Evolutionary conservation across 1,139 yeast genomes (phyloP).

Genomic region (Hanseniaspora uvarum): DNA sequence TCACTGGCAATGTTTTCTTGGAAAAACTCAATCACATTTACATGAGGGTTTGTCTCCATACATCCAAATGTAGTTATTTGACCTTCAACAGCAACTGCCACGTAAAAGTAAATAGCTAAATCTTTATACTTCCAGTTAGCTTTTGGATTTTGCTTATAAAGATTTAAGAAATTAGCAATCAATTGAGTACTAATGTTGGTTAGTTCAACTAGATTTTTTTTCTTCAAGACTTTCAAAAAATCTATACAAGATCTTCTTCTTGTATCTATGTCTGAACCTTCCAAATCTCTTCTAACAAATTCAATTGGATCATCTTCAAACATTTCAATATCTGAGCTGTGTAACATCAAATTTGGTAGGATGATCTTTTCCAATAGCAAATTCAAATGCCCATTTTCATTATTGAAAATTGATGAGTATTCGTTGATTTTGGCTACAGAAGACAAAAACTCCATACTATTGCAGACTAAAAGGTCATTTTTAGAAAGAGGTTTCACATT

Average conservation of each 20-base stretch:
- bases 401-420: slow-evolving; percentile 55
- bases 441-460: slow-evolving; percentile 69
- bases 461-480: slow-evolving; percentile 75
- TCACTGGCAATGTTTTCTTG: slow-evolving; percentile 72
- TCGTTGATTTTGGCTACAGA: slow-evolving; percentile 65
- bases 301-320: slow-evolving; percentile 97
- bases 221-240: slow-evolving; percentile 76
- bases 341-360: slow-evolving; percentile 75
- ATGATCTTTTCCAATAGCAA: slow-evolving; percentile 75
- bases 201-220: slow-evolving; percentile 60
- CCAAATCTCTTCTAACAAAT: slow-evolving; percentile 81
- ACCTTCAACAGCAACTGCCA: slow-evolving; percentile 87
- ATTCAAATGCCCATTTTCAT: slow-evolving; percentile 50
- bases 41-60: slow-evolving; percentile 70
- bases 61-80: slow-evolving; percentile 76
- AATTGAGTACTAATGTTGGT: slow-evolving; percentile 72
- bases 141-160: slow-evolving; percentile 36
- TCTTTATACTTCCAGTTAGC: slow-evolving; percentile 76
- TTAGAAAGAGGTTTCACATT: slow-evolving; percentile 60
- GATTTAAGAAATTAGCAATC: slow-evolving; percentile 54
- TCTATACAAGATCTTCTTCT: slow-evolving; percentile 87
- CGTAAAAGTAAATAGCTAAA: slow-evolving; percentile 73
- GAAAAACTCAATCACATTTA: slow-evolving; percentile 83
- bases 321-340: slow-evolving; percentile 78
- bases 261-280: slow-evolving; percentile 89